phyloP scores from a whole-genome alignment of 129 eudicot genomes.

The Mikania micrantha region DNA sequence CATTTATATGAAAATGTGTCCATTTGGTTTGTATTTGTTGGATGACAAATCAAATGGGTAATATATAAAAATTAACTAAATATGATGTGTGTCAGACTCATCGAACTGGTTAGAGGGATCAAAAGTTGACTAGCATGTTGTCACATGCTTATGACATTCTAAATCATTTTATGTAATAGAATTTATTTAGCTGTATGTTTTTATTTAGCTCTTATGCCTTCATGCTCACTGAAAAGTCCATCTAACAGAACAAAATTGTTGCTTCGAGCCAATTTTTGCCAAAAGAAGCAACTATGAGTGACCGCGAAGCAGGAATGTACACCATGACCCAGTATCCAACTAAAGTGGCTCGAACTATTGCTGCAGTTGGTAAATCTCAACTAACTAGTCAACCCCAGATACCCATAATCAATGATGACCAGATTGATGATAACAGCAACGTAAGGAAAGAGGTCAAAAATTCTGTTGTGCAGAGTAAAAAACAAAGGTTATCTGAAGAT shows the following conservation, averaged over 20 bases:
- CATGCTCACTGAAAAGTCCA: background rate
- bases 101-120: background rate
- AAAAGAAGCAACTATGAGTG: conserved; percentile 61
- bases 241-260: conserved; percentile 57
- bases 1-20: background rate
- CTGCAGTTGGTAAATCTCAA: conserved; percentile 43
- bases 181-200: background rate
- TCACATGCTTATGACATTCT: background rate
- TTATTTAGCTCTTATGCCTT: background rate
- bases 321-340: conserved; percentile 71
- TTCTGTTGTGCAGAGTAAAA: conserved; percentile 38
- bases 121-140: background rate
- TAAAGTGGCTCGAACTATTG: conserved; percentile 52
- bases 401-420: conserved; percentile 19
- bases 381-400: conserved; percentile 37
- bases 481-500: conserved; percentile 35
- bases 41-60: background rate
- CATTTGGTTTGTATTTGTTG: background rate
- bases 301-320: conserved; percentile 66
- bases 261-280: conserved; percentile 44
- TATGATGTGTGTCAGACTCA: background rate
- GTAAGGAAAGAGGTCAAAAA: conserved; percentile 25
- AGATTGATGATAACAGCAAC: conserved; percentile 8
- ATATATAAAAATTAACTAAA: background rate
- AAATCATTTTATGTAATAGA: background rate